A percentile compares a stretch with the other conserved stretches of the same genome.
Evolutionary conservation across 2,329 filamentous ascomycete species (phyloP).

Genomic region (Neonectria faginata): DNA sequence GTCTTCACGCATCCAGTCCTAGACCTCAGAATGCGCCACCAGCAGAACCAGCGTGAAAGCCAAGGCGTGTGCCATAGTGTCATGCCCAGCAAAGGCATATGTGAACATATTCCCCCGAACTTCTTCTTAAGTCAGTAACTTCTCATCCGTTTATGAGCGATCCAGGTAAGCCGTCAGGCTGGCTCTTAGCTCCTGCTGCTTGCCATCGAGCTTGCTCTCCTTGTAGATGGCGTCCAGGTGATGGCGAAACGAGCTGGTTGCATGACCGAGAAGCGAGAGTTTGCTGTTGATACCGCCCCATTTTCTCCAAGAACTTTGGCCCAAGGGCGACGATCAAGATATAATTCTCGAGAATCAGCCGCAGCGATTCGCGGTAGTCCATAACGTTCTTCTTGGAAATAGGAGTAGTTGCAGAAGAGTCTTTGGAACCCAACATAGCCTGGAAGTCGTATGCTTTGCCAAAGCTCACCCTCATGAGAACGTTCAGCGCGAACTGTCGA

Average conservation of each 20-base stretch:
- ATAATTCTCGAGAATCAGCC: not conserved
- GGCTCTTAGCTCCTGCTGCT: not conserved
- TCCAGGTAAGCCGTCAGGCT: not conserved
- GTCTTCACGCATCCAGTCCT: not conserved
- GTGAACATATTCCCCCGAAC: not conserved
- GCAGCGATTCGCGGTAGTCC: slow-evolving; percentile 1
- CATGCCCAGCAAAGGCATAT: not conserved
- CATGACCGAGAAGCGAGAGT: not conserved
- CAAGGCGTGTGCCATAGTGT: not conserved
- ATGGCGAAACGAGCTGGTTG: not conserved
- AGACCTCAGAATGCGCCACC: not conserved
- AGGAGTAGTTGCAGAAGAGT: not conserved
- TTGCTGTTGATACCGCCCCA: not conserved
- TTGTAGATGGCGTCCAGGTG: not conserved
- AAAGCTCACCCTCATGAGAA: not conserved
- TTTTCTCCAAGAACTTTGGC: not conserved
- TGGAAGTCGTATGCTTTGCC: not conserved
- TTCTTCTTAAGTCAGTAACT: not conserved
- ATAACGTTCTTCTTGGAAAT: not conserved
- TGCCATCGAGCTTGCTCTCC: not conserved
- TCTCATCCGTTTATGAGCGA: not conserved
- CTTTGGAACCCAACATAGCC: not conserved
- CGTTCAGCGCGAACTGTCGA: not conserved
- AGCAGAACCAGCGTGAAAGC: not conserved
- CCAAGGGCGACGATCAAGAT: not conserved